phyloP scores from a whole-genome alignment of 345 rosid species.

The Cardamine chenopodiifolia region DNA sequence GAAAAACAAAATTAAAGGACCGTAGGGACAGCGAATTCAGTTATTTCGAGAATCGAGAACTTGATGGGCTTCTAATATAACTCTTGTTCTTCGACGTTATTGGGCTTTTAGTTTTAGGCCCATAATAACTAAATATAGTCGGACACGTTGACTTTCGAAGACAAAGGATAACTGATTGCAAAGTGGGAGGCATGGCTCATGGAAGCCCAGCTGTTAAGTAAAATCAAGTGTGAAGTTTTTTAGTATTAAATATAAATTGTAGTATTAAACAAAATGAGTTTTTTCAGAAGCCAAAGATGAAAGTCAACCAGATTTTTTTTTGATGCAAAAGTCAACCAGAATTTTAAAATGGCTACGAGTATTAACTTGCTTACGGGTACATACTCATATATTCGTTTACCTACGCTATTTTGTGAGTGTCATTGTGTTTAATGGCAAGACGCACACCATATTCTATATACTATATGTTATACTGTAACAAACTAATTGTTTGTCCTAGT shows the following conservation, averaged over 20 bases:
- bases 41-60: background rate
- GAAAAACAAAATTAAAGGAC: background rate
- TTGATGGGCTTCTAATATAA: background rate
- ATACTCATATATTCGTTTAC: conserved; percentile 7
- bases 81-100: background rate
- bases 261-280: background rate
- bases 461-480: background rate
- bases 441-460: conserved; percentile 23
- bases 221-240: background rate
- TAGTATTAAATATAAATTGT: too few relatives aligned
- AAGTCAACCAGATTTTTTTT: background rate
- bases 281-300: background rate
- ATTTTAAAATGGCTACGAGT: background rate
- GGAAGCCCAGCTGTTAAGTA: background rate
- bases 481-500: too few relatives aligned
- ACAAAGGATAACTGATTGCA: background rate
- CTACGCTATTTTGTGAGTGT: background rate
- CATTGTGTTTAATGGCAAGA: conserved; percentile 33
- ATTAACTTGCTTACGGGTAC: background rate
- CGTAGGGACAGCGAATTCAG: background rate
- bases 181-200: conserved; percentile 28
- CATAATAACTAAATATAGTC: background rate
- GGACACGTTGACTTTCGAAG: conserved; percentile 1
- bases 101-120: conserved; percentile 11
- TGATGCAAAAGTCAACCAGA: background rate